These are phyloP conservation scores for Cyberlindnera bimundalis DNA, from an alignment of 805 yeast genomes.

Conservation along the genomic window DNA sequence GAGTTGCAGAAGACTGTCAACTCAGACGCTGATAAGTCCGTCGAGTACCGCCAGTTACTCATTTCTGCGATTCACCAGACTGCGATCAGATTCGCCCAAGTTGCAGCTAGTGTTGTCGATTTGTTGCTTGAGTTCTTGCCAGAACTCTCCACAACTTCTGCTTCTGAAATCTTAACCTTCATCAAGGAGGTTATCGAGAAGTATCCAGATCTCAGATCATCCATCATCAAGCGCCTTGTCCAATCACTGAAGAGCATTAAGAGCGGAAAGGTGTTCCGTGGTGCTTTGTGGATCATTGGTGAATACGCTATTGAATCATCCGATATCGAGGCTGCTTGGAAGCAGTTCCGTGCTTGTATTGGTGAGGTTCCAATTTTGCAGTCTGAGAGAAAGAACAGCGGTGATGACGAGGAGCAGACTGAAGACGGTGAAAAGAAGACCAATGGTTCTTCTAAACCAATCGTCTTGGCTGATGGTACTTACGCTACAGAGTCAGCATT, in stretches of 20 bases:
- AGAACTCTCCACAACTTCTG: slow-evolving; percentile 80
- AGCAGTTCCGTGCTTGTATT: slow-evolving; percentile 69
- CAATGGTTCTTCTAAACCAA: slow-evolving; percentile 57
- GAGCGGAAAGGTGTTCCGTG: slow-evolving; percentile 89
- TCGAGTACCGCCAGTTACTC: slow-evolving; percentile 84
- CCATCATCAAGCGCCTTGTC: slow-evolving; percentile 62
- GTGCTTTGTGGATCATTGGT: slow-evolving; percentile 94
- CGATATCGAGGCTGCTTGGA: slow-evolving; percentile 83
- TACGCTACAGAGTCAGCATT: slow-evolving; percentile 92
- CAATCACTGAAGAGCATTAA: slow-evolving; percentile 60
- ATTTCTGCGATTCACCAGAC: slow-evolving; percentile 85
- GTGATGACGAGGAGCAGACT: slow-evolving; percentile 35
- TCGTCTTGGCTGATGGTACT: slow-evolving; percentile 96
- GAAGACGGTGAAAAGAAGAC: slow-evolving; percentile 26
- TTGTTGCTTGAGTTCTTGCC: slow-evolving; percentile 80
- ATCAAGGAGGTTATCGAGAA: slow-evolving; percentile 93
- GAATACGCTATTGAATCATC: slow-evolving; percentile 75
- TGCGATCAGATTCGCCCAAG: slow-evolving; percentile 85
- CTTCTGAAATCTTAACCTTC: slow-evolving; percentile 85
- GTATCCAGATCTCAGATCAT: slow-evolving; percentile 72
- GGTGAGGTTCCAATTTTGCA: slow-evolving; percentile 92
- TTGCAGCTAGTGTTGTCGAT: slow-evolving; percentile 88
- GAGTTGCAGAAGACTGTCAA: slow-evolving; percentile 76
- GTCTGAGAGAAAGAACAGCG: slow-evolving; percentile 52
- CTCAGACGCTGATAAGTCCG: slow-evolving; percentile 68